These are phyloP conservation scores for Lactuca saligna DNA, from an alignment of 129 eudicot genomes.

Conservation along the genomic window DNA sequence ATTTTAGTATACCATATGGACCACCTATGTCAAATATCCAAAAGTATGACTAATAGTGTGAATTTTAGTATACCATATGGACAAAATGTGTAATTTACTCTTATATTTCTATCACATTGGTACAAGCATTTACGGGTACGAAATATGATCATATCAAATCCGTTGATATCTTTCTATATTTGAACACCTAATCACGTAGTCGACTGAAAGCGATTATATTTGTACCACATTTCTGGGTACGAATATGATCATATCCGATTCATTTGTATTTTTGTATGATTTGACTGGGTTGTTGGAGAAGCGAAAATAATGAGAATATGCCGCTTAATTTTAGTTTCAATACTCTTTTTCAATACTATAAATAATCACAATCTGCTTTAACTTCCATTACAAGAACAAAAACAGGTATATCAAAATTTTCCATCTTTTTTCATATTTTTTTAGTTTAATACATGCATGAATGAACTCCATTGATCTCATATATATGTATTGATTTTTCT, in stretches of 20 bases:
- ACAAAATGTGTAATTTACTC: too few species aligned
- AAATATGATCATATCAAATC: background rate
- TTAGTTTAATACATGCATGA: constrained; percentile 2
- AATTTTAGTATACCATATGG: too few species aligned
- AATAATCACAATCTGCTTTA: constrained; percentile 16
- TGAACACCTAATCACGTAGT: constrained; percentile 15
- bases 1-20: too few species aligned
- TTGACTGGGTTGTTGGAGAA: constrained; percentile 38
- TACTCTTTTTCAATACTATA: constrained; percentile 32
- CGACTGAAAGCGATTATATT: constrained; percentile 1
- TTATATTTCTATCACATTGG: too few species aligned
- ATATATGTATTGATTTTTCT: constrained; percentile 9
- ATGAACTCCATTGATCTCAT: background rate
- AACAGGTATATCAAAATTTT: background rate
- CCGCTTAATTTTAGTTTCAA: constrained; percentile 39
- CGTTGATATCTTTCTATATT: constrained; percentile 5
- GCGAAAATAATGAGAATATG: constrained; percentile 45
- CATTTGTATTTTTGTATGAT: background rate
- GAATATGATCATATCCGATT: constrained; percentile 18
- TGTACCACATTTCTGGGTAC: constrained; percentile 8
- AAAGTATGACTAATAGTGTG: too few species aligned
- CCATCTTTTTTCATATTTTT: background rate
- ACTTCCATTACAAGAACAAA: constrained; percentile 20
- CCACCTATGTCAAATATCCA: too few species aligned
- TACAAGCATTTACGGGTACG: background rate